Conservation (phyloP, 345 rosid species). For the Boechera retrofracta region DNA sequence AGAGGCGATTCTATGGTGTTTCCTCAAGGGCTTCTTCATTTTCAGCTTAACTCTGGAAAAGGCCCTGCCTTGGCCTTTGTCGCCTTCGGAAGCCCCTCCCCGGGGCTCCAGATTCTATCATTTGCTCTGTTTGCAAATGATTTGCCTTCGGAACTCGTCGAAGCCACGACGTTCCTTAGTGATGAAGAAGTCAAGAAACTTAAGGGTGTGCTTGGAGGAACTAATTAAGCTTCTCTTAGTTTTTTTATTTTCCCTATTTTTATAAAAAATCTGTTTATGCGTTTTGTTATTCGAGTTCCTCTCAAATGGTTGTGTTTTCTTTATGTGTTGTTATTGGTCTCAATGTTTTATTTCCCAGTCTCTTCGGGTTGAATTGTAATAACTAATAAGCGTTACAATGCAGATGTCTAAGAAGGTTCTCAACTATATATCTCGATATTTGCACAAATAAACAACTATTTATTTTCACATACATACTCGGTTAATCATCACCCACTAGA, state of each 20-base stretch:
- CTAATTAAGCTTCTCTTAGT: conserved; percentile 45
- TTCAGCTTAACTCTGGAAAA: conserved; percentile 66
- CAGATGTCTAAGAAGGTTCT: neutral
- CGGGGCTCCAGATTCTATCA: conserved; percentile 77
- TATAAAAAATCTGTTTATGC: neutral
- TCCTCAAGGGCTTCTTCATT: conserved; percentile 79
- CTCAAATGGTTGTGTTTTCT: conserved; percentile 10
- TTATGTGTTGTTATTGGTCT: conserved; percentile 2
- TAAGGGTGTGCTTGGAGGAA: conserved; percentile 89
- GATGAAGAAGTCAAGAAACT: conserved; percentile 78
- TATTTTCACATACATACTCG: too few species aligned
- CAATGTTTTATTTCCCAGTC: neutral
- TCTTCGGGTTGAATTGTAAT: conserved; percentile 23
- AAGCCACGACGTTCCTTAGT: conserved; percentile 65
- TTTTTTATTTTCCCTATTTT: neutral
- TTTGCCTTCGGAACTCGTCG: conserved; percentile 66
- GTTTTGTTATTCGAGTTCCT: conserved; percentile 32
- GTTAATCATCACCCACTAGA: too few species aligned
- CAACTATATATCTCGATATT: neutral
- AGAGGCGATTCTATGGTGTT: conserved; percentile 78
- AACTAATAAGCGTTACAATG: conserved; percentile 33
- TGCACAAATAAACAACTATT: neutral
- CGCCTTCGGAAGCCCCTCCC: conserved; percentile 70
- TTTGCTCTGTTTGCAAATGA: conserved; percentile 69
- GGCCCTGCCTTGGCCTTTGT: conserved; percentile 56